A percentile compares a stretch with the other conserved stretches of the same genome.
Conservation (phyloP, 106 monocot species). For the Phalaenopsis equestris region DNA sequence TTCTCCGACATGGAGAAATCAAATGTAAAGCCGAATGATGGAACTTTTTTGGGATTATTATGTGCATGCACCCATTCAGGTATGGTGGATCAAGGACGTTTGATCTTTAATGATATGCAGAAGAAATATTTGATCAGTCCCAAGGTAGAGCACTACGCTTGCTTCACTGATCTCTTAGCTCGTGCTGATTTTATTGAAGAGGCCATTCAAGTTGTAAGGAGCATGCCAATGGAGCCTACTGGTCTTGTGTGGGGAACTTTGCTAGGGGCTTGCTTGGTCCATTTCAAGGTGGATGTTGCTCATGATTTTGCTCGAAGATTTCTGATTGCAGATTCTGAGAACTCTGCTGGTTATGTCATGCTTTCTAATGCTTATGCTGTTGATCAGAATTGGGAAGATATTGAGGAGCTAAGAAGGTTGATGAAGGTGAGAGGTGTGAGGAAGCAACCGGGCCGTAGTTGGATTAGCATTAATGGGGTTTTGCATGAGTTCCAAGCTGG, state of each 20-base stretch:
- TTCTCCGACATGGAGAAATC: slow-evolving; percentile 31
- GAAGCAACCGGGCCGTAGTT: slow-evolving; percentile 44
- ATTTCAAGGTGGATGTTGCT: slow-evolving; percentile 22
- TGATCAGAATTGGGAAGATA: slow-evolving; percentile 23
- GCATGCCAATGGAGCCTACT: slow-evolving; percentile 23
- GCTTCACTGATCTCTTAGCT: slow-evolving; percentile 32
- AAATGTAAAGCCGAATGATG: slow-evolving; percentile 22
- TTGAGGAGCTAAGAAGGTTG: slow-evolving; percentile 22
- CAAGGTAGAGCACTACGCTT: slow-evolving; percentile 31
- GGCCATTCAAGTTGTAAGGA: slow-evolving; percentile 22
- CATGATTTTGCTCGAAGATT: slow-evolving; percentile 13
- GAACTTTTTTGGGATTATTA: slow-evolving; percentile 28
- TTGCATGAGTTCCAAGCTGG: slow-evolving; percentile 31
- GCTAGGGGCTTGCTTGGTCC: slow-evolving; percentile 27
- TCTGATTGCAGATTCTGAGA: slow-evolving; percentile 14
- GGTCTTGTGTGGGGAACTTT: slow-evolving; percentile 42
- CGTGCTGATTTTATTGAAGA: slow-evolving; percentile 25
- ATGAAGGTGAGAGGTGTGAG: slow-evolving; percentile 36
- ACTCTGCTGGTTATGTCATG: slow-evolving; percentile 36
- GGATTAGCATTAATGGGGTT: slow-evolving; percentile 28
- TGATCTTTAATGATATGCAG: slow-evolving; percentile 22
- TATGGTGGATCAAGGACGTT: slow-evolving; percentile 24
- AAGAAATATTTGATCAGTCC: slow-evolving; percentile 11
- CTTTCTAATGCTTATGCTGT: slow-evolving; percentile 37
- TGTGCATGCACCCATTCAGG: slow-evolving; percentile 35